phyloP scores from a whole-genome alignment of 805 yeast genomes.

The Cephaloascus fragrans region DNA sequence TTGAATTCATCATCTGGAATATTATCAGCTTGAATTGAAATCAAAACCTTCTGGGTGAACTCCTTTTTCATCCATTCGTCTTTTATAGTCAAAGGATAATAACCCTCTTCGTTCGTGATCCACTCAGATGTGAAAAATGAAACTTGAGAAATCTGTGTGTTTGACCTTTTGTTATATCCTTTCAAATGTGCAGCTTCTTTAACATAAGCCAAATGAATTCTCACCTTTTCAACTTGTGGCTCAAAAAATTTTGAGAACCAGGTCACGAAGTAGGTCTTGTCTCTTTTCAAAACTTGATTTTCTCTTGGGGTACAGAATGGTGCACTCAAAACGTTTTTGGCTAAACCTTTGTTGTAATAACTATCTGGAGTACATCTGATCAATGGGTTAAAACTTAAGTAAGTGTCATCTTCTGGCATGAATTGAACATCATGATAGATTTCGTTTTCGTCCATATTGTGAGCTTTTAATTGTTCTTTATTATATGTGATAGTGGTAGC shows the following conservation, averaged over 20 bases:
- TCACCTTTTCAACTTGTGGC: slow-evolving; percentile 48
- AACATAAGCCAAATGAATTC: slow-evolving; percentile 56
- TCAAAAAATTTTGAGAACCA: slow-evolving; percentile 69
- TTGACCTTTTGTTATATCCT: slow-evolving; percentile 44
- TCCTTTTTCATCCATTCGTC: slow-evolving; percentile 56
- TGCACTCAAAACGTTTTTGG: slow-evolving; percentile 44
- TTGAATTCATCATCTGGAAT: slow-evolving; percentile 59
- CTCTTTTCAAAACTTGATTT: slow-evolving; percentile 45
- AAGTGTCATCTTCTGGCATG: slow-evolving; percentile 64
- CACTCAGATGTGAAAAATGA: slow-evolving; percentile 68
- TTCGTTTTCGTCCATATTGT: slow-evolving; percentile 58
- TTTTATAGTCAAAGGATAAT: slow-evolving; percentile 47
- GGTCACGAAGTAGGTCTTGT: slow-evolving; percentile 60
- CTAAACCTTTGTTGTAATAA: slow-evolving; percentile 55
- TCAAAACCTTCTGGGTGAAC: slow-evolving; percentile 43
- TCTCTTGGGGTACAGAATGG: slow-evolving; percentile 87
- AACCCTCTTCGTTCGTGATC: slow-evolving; percentile 54
- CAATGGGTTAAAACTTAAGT: slow-evolving; percentile 64
- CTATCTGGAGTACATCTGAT: slow-evolving; percentile 79
- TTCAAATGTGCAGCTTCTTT: slow-evolving; percentile 41
- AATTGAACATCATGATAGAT: slow-evolving; percentile 42
- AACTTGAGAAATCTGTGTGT: slow-evolving; percentile 14
- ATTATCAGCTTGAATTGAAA: slow-evolving; percentile 67
- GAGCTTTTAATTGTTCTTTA: slow-evolving; percentile 61
- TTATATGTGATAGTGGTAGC: slow-evolving; percentile 46